A percentile compares a stretch with the other conserved stretches of the same genome.
Conservation (phyloP, 805 yeast species). For the Yarrowia keelungensis region DNA sequence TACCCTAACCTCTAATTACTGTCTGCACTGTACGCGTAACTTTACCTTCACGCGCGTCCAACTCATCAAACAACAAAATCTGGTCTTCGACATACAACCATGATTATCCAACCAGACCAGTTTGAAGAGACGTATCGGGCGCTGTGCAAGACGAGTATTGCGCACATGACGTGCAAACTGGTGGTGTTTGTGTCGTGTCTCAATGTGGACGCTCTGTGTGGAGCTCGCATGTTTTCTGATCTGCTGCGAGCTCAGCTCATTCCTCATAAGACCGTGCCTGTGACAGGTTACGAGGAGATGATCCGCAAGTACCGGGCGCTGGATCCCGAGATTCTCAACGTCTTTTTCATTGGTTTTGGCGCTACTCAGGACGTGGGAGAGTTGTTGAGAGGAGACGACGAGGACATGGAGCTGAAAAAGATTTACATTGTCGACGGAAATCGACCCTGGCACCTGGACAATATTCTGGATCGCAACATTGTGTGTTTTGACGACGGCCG, state of each 20-base stretch:
- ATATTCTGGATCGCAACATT: slow-evolving; percentile 76
- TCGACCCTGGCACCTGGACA: slow-evolving; percentile 96
- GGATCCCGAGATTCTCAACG: slow-evolving; percentile 77
- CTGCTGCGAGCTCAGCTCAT: slow-evolving; percentile 80
- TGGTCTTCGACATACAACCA: slow-evolving; percentile 46
- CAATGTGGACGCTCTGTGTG: slow-evolving; percentile 90
- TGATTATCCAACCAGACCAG: slow-evolving; percentile 78
- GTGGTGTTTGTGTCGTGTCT: slow-evolving; percentile 89
- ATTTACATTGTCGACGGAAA: slow-evolving; percentile 89
- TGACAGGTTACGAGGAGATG: slow-evolving; percentile 87
- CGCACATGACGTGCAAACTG: slow-evolving; percentile 91
- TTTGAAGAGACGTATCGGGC: slow-evolving; percentile 71
- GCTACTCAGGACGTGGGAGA: slow-evolving; percentile 84
- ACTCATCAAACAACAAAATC: too few relatives aligned
- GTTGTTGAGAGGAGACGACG: slow-evolving; percentile 51
- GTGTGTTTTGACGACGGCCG: slow-evolving; percentile 86
- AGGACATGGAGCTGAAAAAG: slow-evolving; percentile 54
- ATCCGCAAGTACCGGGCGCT: slow-evolving; percentile 63
- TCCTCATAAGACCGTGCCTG: slow-evolving; percentile 88
- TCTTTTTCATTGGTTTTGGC: slow-evolving; percentile 89
- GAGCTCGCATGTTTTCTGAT: slow-evolving; percentile 75
- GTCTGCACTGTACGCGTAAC: slow-evolving; percentile 6
- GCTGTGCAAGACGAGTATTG: slow-evolving; percentile 72
- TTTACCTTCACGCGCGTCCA: neutral
- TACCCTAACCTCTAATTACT: slow-evolving; percentile 33